phyloP scores from a whole-genome alignment of 768 basidiomycete genomes.

The Termitomyces heimii region DNA sequence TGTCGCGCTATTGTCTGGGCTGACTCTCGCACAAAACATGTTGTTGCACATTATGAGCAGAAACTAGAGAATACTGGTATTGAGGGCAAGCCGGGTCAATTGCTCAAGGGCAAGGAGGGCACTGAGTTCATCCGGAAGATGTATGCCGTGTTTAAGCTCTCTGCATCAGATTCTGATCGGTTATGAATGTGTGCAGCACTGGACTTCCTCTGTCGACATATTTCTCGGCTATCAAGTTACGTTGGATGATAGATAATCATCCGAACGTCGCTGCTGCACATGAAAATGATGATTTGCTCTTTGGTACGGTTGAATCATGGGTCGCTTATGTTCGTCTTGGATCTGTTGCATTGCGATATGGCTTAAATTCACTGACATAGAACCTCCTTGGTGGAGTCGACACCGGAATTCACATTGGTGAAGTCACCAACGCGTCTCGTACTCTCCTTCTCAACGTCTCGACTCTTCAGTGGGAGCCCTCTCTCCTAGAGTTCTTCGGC shows the following conservation, averaged over 20 bases:
- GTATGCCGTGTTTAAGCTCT: constrained; percentile 33
- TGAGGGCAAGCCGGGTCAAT: constrained; percentile 57
- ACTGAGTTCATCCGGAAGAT: constrained; percentile 58
- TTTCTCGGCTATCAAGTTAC: constrained; percentile 93
- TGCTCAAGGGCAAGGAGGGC: constrained; percentile 69
- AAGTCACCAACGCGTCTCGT: constrained; percentile 94
- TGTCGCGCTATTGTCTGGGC: constrained; percentile 95
- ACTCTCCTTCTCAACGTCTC: constrained; percentile 86
- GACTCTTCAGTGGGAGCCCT: constrained; percentile 78
- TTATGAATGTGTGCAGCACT: constrained; percentile 43
- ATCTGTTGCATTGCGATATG: not conserved
- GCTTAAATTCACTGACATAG: constrained; percentile 27
- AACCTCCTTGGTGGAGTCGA: constrained; percentile 78
- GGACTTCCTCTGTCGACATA: constrained; percentile 96
- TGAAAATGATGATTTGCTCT: constrained; percentile 72
- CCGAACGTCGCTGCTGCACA: constrained; percentile 73
- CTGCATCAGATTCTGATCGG: not conserved
- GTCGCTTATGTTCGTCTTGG: constrained; percentile 65
- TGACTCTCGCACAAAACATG: constrained; percentile 86
- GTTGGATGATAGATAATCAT: constrained; percentile 94
- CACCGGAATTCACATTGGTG: constrained; percentile 74
- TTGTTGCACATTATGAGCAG: constrained; percentile 74
- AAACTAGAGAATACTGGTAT: constrained; percentile 71
- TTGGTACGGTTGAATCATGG: constrained; percentile 98
- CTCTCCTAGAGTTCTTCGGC: constrained; percentile 83